Base-by-base conservation (phyloP, 78 protist genomes). In the Salpingoeca rosetta region DNA sequence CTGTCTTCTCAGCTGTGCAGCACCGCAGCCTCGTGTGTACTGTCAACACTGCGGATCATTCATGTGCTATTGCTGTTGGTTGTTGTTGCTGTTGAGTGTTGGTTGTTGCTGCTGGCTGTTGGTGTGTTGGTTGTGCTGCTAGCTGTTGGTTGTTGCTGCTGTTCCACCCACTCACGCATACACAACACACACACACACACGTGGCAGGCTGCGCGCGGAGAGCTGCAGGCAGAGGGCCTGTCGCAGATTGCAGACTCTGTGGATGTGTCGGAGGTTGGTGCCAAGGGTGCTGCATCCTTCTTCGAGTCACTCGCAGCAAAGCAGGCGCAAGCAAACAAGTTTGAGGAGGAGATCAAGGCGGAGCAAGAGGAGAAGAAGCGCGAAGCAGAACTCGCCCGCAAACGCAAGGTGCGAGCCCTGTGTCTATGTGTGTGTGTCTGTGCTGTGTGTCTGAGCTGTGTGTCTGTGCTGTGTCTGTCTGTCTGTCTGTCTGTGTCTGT, bases 271-370 rank as follows among this genome's bases (percentile, higher is more conserved):
- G 65, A 51, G 65, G 65, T 51, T 17, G 17, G 65, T 51, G 17
- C 65, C 65, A 7, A 7, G 65, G 83, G 83, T 44, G 83, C 83
- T 24, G 24, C 7, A 36, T 7, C 37, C 83, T 80, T 80, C 28
- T 80, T 80, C 24, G 83, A 80, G 28, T 10, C 83, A 36, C 45
- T 27, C 22, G 57, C 57, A 36, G 36, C 12, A 31, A 10, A 26
- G 12, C 42, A 12, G 28, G 83, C 83, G 44, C 12, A 44, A 7
- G 41, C 37, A 3, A 80, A 80, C 45, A 80, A 44, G 83, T 80
- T 45, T 80, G 83, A 25, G 38, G 83, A 80, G 7, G 83, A 80
- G 42, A 80, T 80, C 57, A 80, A 80, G 57, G 83, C 83, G 11
- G 83, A 80, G 83, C 83, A 80, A 28, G 83, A 43, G 45, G 44